These are phyloP conservation scores for Boletus fagicola DNA, from an alignment of 768 basidiomycete species.

Conservation along the genomic window DNA sequence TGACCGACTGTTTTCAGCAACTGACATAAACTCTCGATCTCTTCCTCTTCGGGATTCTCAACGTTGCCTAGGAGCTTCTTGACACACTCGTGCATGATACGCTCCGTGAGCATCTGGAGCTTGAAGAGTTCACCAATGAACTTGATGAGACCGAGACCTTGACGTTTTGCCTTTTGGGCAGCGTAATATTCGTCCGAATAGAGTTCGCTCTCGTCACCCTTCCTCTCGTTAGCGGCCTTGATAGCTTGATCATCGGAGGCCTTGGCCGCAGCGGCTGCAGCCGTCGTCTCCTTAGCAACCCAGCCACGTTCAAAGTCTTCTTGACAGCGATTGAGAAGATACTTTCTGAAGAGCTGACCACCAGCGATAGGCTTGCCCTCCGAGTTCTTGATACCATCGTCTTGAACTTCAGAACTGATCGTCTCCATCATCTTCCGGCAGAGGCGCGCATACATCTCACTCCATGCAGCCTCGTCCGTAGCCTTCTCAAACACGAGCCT, in stretches of 20 bases:
- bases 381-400: conserved; percentile 76
- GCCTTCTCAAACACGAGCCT: conserved; percentile 96
- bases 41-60: conserved; percentile 95
- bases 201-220: conserved; percentile 61
- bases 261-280: conserved; percentile 82
- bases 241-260: conserved; percentile 82
- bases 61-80: conserved; percentile 93
- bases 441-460: conserved; percentile 95
- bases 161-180: conserved; percentile 95
- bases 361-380: conserved; percentile 91
- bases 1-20: conserved; percentile 86
- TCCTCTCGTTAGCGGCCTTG: conserved; percentile 63
- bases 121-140: conserved; percentile 99
- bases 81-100: conserved; percentile 98
- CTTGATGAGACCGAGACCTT: conserved; percentile 94
- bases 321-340: conserved; percentile 93
- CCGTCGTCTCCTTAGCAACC: conserved; percentile 84
- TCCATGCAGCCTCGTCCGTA: conserved; percentile 93
- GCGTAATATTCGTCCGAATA: conserved; percentile 97
- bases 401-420: conserved; percentile 83
- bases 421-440: conserved; percentile 96
- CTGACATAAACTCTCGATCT: conserved; percentile 94
- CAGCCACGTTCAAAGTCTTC: conserved; percentile 98
- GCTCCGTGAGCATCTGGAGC: conserved; percentile 96
- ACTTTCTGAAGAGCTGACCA: conserved; percentile 94